Percentiles rank a stretch among this genome's conserved stretches.
Evolutionary conservation across 805 yeast genomes (phyloP).

Genomic region (Kodamaea nitidulidarum): DNA sequence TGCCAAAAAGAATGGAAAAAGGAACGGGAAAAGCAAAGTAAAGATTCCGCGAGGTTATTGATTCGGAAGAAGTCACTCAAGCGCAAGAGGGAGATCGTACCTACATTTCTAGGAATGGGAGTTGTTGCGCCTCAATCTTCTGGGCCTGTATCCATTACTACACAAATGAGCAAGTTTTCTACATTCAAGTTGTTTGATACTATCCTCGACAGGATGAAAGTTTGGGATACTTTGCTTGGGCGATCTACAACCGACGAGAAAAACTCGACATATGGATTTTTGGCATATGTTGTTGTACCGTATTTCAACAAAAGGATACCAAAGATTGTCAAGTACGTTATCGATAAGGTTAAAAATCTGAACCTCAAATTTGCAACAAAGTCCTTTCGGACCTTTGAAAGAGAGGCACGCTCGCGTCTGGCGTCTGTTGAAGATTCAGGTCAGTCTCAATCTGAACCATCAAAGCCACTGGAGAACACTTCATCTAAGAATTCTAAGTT

Average conservation of each 20-base stretch:
- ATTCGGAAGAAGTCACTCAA: conserved; percentile 17
- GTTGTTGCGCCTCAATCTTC: conserved; percentile 14
- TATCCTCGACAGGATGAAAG: conserved; percentile 48
- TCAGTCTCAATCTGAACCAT: too few relatives aligned
- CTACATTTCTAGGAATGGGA: conserved; percentile 43
- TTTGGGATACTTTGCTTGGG: conserved; percentile 48
- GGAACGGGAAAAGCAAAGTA: conserved; percentile 19
- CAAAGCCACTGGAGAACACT: conserved; percentile 1
- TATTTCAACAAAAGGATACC: conserved; percentile 50
- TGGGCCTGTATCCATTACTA: neutral
- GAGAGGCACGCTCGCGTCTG: conserved; percentile 5
- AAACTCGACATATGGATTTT: conserved; percentile 44
- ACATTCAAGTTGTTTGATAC: conserved; percentile 34
- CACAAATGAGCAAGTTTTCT: neutral
- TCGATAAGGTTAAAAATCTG: conserved; percentile 48
- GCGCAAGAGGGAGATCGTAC: conserved; percentile 27
- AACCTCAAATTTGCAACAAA: conserved; percentile 26
- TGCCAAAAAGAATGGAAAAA: conserved; percentile 26
- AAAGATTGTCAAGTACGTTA: conserved; percentile 39
- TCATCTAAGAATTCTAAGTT: conserved; percentile 11
- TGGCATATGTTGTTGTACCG: conserved; percentile 51
- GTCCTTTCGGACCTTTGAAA: conserved; percentile 9
- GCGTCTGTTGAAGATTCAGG: too few relatives aligned
- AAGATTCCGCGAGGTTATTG: conserved; percentile 19
- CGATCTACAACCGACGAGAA: conserved; percentile 24